phyloP scores from a whole-genome alignment of 495 filamentous ascomycete species.

The Staphylotrichum tortipilum region DNA sequence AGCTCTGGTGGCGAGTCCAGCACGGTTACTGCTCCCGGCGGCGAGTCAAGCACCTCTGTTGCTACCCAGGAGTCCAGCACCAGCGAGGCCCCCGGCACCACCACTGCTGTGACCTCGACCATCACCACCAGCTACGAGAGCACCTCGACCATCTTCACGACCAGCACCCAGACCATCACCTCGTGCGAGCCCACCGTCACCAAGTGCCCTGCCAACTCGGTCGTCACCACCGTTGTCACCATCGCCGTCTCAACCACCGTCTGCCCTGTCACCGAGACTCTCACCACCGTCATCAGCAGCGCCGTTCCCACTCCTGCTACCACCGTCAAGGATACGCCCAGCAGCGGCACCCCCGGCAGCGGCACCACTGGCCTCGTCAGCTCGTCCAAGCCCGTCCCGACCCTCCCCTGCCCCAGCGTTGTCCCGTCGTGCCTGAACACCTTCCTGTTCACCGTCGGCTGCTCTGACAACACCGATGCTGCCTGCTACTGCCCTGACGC shows the following conservation, averaged over 20 bases:
- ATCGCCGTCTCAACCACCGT: conserved; percentile 57
- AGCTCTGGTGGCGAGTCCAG: conserved; percentile 5
- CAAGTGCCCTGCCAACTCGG: conserved; percentile 49
- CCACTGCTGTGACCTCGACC: conserved; percentile 20
- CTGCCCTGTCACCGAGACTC: conserved; percentile 41
- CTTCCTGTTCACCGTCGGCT: conserved; percentile 67
- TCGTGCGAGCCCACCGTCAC: conserved; percentile 49
- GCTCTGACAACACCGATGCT: conserved; percentile 74
- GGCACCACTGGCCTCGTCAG: conserved; percentile 20
- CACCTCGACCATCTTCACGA: conserved; percentile 54
- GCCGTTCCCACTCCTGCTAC: neutral
- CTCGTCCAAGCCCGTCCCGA: conserved; percentile 36
- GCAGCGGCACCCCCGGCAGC: neutral
- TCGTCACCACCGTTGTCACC: conserved; percentile 45
- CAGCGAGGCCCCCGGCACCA: conserved; percentile 10
- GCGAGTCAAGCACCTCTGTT: no score
- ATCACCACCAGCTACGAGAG: conserved; percentile 30
- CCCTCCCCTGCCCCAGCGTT: conserved; percentile 56
- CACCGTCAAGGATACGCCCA: neutral
- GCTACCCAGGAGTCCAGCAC: neutral
- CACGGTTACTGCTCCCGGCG: no score
- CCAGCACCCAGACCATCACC: conserved; percentile 50
- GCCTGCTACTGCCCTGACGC: conserved; percentile 80
- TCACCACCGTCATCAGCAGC: conserved; percentile 14
- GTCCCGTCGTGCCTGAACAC: conserved; percentile 92